Evolutionary conservation across 441 rosid species (phyloP), one percentile per base, ranked within the genome.

Genomic region (Adansonia madagascariensis): DNA sequence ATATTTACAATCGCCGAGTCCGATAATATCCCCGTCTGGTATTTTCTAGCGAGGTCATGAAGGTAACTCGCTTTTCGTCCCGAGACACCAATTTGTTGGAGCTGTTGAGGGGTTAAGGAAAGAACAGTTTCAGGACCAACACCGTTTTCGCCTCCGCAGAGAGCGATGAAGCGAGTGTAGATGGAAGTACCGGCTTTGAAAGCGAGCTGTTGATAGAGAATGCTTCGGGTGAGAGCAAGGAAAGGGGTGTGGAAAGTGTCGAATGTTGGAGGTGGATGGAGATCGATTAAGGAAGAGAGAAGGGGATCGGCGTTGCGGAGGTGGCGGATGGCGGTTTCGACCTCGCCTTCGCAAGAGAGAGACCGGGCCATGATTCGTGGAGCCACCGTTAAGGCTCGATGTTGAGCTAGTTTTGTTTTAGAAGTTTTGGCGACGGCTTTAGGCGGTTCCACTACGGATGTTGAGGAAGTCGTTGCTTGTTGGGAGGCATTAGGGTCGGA

Each of bases 51-150:
- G 2, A 95, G 92, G 81, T 95, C 98, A 24, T 95, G 97, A 17
- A 95, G 92, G 80, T 95, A 95, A 66, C 97, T 92, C 2, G 99
- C 95, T 84, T 95, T 95, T 15, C 98, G 90, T 8, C 95, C 98
- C 0, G 99, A 95, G 5, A 95, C 90, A 20, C 99, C 98, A 39
- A 94, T 94, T 80, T 95, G 98, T 3, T 97, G 87, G 35, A 92
- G 92, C 90, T 92, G 92, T 27, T 89, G 97, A 6, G 94, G 85
- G 1, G 92, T 83, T 7, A 92, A 84, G 8, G 89, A 85, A 3
- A 95, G 81, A 4, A 94, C 97, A 0, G 88, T 86, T 72, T 91
- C 95, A 0, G 99, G 98, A 0, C 89, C 75, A 8, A 91, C 98
- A 1, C 89, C 91, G 2, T 85, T 73, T 78, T 92, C 95, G 1